These are phyloP conservation scores for Diaporthe nobilis DNA, from an alignment of 2,329 filamentous ascomycete genomes.

Conservation along the genomic window DNA sequence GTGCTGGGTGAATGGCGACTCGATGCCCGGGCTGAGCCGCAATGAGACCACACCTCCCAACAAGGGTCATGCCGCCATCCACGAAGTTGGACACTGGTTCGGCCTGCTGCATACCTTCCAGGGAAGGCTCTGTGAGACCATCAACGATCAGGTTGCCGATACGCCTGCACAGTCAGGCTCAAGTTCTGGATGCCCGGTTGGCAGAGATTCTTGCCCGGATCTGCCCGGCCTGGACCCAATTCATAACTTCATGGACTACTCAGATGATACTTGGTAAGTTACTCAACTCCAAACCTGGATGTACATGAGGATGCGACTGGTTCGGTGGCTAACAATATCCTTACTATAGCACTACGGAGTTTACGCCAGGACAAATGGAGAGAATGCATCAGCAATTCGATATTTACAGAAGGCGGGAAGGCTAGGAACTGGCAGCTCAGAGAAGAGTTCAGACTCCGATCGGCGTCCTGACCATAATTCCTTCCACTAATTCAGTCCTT, in stretches of 20 bases:
- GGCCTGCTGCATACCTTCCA: slow-evolving; percentile 61
- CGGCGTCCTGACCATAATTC: neutral
- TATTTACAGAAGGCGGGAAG: neutral
- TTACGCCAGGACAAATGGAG: slow-evolving; percentile 24
- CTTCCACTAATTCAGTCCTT: neutral
- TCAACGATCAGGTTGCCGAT: slow-evolving; percentile 58
- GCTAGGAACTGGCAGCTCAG: neutral
- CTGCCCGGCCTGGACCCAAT: slow-evolving; percentile 28
- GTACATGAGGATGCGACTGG: too few relatives aligned
- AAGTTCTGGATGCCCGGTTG: slow-evolving; percentile 3
- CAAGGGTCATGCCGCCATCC: slow-evolving; percentile 59
- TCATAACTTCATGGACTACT: slow-evolving; percentile 33
- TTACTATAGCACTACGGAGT: slow-evolving; percentile 1
- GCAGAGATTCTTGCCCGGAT: slow-evolving; percentile 23
- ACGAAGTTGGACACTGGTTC: slow-evolving; percentile 63
- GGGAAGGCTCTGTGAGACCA: slow-evolving; percentile 52
- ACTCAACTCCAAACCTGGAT: too few relatives aligned
- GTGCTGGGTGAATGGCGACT: slow-evolving; percentile 16
- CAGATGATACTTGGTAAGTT: slow-evolving; percentile 16
- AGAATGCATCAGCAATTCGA: slow-evolving; percentile 24
- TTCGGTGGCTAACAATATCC: too few relatives aligned
- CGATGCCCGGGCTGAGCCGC: slow-evolving; percentile 27
- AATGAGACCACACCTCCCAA: slow-evolving; percentile 44
- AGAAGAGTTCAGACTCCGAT: too few relatives aligned
- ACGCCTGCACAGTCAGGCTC: slow-evolving; percentile 49